Evolutionary conservation across 768 basidiomycete species (phyloP).

Genomic region (Crepidotus variabilis): DNA sequence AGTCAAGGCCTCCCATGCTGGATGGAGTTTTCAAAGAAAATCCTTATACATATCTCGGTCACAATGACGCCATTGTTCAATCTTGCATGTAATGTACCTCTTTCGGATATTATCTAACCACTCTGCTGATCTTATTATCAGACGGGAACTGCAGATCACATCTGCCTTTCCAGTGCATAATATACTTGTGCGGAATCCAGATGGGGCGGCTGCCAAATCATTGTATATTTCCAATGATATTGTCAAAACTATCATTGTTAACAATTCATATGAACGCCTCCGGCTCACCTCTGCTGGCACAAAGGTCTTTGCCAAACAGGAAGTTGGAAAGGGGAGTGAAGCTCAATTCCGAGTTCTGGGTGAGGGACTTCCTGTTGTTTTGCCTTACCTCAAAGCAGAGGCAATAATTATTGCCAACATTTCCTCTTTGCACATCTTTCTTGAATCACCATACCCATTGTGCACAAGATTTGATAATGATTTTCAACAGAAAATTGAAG

Average conservation of each 20-base stretch:
- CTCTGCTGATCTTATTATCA: conserved; percentile 24
- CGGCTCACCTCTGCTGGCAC: conserved; percentile 92
- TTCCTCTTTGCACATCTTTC: conserved; percentile 55
- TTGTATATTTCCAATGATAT: conserved; percentile 86
- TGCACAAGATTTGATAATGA: conserved; percentile 57
- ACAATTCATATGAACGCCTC: conserved; percentile 82
- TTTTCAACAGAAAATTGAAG: conserved; percentile 52
- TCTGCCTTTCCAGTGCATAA: conserved; percentile 70
- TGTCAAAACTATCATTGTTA: conserved; percentile 72
- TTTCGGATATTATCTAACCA: not conserved
- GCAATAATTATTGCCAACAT: conserved; percentile 60
- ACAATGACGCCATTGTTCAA: conserved; percentile 65
- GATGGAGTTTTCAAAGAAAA: conserved; percentile 75
- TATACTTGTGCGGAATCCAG: conserved; percentile 84
- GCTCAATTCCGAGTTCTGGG: conserved; percentile 73
- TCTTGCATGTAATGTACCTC: conserved; percentile 62
- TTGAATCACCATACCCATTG: conserved; percentile 80
- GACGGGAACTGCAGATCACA: conserved; percentile 68
- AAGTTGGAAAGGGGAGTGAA: conserved; percentile 57
- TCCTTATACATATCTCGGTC: conserved; percentile 79
- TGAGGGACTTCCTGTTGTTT: conserved; percentile 79
- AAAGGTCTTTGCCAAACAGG: conserved; percentile 90
- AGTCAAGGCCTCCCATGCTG: conserved; percentile 14
- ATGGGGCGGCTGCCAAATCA: conserved; percentile 66
- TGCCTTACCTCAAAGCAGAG: conserved; percentile 73